A percentile compares a stretch with the other conserved stretches of the same genome.
Conservation (phyloP, 1,139 yeast genomes). For the Taphrina communis region DNA sequence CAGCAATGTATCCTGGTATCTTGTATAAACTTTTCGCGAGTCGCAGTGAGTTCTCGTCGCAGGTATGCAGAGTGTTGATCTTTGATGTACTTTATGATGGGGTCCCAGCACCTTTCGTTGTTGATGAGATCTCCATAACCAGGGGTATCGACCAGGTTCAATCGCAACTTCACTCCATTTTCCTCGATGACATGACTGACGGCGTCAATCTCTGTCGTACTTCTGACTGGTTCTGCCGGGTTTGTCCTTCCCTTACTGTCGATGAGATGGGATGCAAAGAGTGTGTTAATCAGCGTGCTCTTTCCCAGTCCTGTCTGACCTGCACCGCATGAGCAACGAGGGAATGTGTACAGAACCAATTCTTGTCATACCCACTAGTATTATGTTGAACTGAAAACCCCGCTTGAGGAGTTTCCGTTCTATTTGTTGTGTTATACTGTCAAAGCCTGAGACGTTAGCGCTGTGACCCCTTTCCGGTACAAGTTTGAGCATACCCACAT, state of each 20-base stretch:
- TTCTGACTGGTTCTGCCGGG: constrained; percentile 73
- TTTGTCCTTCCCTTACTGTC: constrained; percentile 72
- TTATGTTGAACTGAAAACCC: constrained; percentile 91
- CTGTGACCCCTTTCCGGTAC: constrained; percentile 8
- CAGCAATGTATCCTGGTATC: constrained; percentile 94
- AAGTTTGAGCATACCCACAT: constrained; percentile 20
- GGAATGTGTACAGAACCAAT: not conserved
- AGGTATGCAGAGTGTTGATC: constrained; percentile 94
- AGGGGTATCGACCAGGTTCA: constrained; percentile 93
- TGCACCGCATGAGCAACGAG: constrained; percentile 23
- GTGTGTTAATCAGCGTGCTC: constrained; percentile 85
- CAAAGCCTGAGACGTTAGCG: constrained; percentile 68
- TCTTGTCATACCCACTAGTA: constrained; percentile 72
- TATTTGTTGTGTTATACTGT: constrained; percentile 92
- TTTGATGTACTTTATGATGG: constrained; percentile 89
- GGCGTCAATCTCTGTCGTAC: constrained; percentile 86
- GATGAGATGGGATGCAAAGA: constrained; percentile 81
- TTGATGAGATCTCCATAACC: constrained; percentile 97
- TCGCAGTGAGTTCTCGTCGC: constrained; percentile 95
- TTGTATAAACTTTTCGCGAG: constrained; percentile 78
- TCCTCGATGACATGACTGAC: constrained; percentile 72
- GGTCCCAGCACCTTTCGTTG: constrained; percentile 97
- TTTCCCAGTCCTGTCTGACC: constrained; percentile 91
- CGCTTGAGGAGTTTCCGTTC: constrained; percentile 88
- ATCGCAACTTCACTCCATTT: constrained; percentile 81